These are phyloP conservation scores for Aspergillus viridinutans DNA, from an alignment of 2,329 filamentous ascomycete genomes.

Conservation along the genomic window DNA sequence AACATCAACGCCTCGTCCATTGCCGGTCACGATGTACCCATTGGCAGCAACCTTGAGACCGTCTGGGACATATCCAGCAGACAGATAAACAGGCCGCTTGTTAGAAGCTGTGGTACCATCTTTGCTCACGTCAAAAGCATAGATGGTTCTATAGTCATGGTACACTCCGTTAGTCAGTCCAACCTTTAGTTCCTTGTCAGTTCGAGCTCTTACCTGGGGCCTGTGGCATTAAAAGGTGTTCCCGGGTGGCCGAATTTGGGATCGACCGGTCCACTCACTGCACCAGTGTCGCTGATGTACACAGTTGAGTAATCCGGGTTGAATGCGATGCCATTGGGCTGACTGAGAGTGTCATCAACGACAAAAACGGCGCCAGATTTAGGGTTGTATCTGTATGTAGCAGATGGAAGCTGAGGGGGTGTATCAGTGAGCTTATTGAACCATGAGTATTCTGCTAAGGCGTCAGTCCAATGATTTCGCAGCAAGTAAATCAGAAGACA, in stretches of 20 bases:
- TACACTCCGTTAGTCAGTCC: not conserved
- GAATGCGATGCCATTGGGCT: constrained; percentile 46
- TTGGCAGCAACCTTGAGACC: constrained; percentile 42
- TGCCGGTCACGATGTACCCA: constrained; percentile 39
- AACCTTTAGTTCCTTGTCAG: not conserved
- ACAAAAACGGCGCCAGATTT: constrained; percentile 38
- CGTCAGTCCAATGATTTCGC: not conserved
- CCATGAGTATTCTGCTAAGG: constrained; percentile 30
- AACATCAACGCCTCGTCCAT: constrained; percentile 40
- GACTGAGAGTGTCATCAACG: constrained; percentile 40
- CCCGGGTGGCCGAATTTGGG: constrained; percentile 21
- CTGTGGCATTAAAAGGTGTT: constrained; percentile 27
- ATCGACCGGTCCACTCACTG: constrained; percentile 19
- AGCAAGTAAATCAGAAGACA: constrained; percentile 21
- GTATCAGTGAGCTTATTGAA: constrained; percentile 35
- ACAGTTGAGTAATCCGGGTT: constrained; percentile 41
- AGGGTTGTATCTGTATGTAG: constrained; percentile 43
- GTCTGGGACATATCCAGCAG: constrained; percentile 39
- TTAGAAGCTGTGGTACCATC: constrained; percentile 33
- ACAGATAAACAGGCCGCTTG: constrained; percentile 39
- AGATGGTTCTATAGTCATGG: constrained; percentile 25
- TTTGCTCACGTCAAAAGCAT: constrained; percentile 38
- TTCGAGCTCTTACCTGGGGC: constrained; percentile 12
- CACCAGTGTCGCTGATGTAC: constrained; percentile 44
- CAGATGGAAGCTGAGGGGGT: constrained; percentile 26